Base-by-base conservation (phyloP, 768 basidiomycete genomes). In the Pholiota conissans region DNA sequence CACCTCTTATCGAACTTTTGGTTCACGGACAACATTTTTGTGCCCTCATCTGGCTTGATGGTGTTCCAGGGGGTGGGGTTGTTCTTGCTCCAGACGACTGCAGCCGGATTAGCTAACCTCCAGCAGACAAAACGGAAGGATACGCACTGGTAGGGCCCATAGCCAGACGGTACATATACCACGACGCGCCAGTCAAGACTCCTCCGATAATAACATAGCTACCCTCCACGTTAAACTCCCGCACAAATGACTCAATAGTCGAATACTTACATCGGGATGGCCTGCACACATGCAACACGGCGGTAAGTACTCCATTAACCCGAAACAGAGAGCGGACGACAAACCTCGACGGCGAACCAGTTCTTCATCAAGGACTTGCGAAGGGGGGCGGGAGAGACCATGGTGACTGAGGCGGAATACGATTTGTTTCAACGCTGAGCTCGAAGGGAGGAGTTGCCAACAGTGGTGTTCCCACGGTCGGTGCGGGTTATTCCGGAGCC, bases 1-100 rank as follows among this genome's bases (percentile, higher is more conserved):
- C 47, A 88, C 91, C 79, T 84, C 77, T 85, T 88, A 7, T 87
- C 80, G 64, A 93, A 91, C 64, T 84, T 87, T 69, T 89, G 85
- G 75, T 87, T 85, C 35, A 90, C 82, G 42, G 80, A 70, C 68
- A 85, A 65, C 58, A 93, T 42, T 74, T 93, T 93, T 52, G 82
- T 90, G 62, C 83, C 83, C 73, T 94, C 85, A 66, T 87, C 79
- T 35, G 80, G 85, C 69, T 90, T 80, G 69, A 94, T 81, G 56
- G 83, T 80, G 74, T 91, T 91, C 90, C 91, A 95, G n/a, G 93
- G 93, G 20, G 86, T 86, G 32, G 92, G 92, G 79, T 95, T 95
- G 70, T 45, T 82, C 64, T 82, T 82, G 55, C 81, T 80, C 81
- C 82, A 83, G 61, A 81, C 67, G 50, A 82, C 82, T 83, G 55